Conservation (phyloP, 805 yeast genomes). For the Komagataella pseudopastoris region DNA sequence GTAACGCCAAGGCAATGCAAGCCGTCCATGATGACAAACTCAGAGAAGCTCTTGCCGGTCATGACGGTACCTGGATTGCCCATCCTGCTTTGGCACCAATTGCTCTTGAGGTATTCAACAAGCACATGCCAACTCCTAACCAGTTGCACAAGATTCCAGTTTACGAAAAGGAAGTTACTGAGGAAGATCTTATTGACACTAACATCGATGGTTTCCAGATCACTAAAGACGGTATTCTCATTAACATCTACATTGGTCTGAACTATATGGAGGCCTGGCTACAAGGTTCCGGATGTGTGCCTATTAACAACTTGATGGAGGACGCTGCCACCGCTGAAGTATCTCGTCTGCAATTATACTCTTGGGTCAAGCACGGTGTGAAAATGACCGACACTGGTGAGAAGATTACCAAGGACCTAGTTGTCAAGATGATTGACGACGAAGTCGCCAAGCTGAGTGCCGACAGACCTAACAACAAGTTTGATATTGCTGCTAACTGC, state of each 20-base stretch:
- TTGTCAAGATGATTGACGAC: constrained; percentile 41
- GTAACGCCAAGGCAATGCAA: constrained; percentile 54
- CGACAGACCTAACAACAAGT: constrained; percentile 49
- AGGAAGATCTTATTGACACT: constrained; percentile 50
- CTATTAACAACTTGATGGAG: constrained; percentile 77
- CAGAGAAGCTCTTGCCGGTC: constrained; percentile 66
- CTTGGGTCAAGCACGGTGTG: constrained; percentile 70
- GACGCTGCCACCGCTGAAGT: constrained; percentile 89
- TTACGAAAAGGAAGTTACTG: constrained; percentile 24
- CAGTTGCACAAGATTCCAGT: constrained; percentile 43
- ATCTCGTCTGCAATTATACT: constrained; percentile 68
- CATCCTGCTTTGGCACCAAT: constrained; percentile 73
- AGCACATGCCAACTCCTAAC: constrained; percentile 74
- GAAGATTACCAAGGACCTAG: constrained; percentile 45
- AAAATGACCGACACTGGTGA: constrained; percentile 42
- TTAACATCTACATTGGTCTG: constrained; percentile 64
- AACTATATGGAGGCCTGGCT: constrained; percentile 82
- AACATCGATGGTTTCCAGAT: constrained; percentile 47
- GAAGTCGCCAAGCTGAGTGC: constrained; percentile 41
- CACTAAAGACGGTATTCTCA: constrained; percentile 57
- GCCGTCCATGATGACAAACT: constrained; percentile 65
- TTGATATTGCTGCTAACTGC: constrained; percentile 52
- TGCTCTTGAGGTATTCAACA: constrained; percentile 58
- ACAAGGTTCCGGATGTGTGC: constrained; percentile 75
- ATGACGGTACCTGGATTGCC: constrained; percentile 86